A percentile compares a stretch with the other conserved stretches of the same genome.
phyloP scores from a whole-genome alignment of 2,329 filamentous ascomycete species.

The Coleophoma eucalyptorum region DNA sequence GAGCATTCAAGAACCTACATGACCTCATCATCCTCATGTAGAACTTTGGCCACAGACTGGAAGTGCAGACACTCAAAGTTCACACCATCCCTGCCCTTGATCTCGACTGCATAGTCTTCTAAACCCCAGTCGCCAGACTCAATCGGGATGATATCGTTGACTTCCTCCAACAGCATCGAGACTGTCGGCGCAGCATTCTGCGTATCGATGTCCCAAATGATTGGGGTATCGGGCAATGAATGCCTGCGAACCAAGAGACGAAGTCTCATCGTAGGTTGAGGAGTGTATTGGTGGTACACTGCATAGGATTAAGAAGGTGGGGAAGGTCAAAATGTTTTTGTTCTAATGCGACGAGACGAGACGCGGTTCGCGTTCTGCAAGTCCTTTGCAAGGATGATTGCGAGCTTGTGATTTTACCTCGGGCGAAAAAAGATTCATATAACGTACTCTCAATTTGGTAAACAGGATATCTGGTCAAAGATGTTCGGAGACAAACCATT shows the following conservation, averaged over 20 bases:
- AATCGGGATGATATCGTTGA: conserved; percentile 78
- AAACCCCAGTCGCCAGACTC: conserved; percentile 79
- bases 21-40: conserved; percentile 82
- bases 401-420: not conserved
- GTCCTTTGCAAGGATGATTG: not conserved
- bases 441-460: too few relatives aligned
- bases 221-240: conserved; percentile 65
- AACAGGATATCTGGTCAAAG: too few relatives aligned
- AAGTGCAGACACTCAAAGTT: conserved; percentile 89
- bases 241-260: conserved; percentile 71
- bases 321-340: not conserved
- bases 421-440: not conserved
- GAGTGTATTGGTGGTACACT: conserved; percentile 3
- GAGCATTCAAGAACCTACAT: conserved; percentile 48
- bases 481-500: too few relatives aligned
- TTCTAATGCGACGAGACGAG: not conserved
- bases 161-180: conserved; percentile 69
- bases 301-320: not conserved
- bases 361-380: not conserved
- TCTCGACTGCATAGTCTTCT: conserved; percentile 84
- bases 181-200: conserved; percentile 57
- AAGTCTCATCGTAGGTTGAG: conserved; percentile 56
- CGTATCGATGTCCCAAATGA: conserved; percentile 65
- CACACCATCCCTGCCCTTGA: conserved; percentile 48
- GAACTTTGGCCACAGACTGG: conserved; percentile 61